Evolutionary conservation across 1,284 basidiomycete genomes (phyloP), one percentile per base, ranked within the genome.

Genomic region (Rhodotorula sp.): DNA sequence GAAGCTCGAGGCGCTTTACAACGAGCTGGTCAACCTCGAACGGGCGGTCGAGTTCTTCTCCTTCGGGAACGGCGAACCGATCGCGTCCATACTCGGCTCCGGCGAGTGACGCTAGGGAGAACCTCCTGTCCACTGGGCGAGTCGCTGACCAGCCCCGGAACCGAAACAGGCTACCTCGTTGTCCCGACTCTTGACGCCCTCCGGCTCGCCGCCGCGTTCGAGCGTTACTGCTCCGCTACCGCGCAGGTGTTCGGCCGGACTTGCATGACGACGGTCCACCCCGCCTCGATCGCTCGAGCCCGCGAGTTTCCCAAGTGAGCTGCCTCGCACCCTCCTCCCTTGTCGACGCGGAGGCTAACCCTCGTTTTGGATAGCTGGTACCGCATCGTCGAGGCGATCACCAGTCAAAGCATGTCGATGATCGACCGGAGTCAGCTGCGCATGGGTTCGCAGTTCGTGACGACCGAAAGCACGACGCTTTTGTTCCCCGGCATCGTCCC

Each of bases 361-460:
- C 14, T 6, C 14, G 12, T 1, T n/a, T 31, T 18, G 18, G 1
- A 7, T 47, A 67, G 69, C 55, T 70, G 61, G 69, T 47, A n/a
- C 19, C 43, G 50, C 28, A 55, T 70, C 18, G 55, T 73, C 62
- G 66, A 69, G 31, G 52, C 69, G n/a, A 45, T 74, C 15, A 47
- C 47, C 6, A 60, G 56, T 38, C 67, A 68, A 47, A 50, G 10
- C 16, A 64, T 67, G 14, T 43, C 49, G 0, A 43, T 72, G n/a
- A 45, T 61, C 12, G 71, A 73, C 15, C 57, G 67, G 16, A 43
- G 64, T 5, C 55, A 64, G 6, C 28, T 64, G 15, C 43, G 16
- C n/a, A 60, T 70, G 64, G 45, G 76, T 19, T 74, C 80, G 5
- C 79, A 81, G 57, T 82, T 81, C 60, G 75, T 78, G 26, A 80